phyloP scores from a whole-genome alignment of 2,329 filamentous ascomycete genomes.

The Rosellinia necatrix region DNA sequence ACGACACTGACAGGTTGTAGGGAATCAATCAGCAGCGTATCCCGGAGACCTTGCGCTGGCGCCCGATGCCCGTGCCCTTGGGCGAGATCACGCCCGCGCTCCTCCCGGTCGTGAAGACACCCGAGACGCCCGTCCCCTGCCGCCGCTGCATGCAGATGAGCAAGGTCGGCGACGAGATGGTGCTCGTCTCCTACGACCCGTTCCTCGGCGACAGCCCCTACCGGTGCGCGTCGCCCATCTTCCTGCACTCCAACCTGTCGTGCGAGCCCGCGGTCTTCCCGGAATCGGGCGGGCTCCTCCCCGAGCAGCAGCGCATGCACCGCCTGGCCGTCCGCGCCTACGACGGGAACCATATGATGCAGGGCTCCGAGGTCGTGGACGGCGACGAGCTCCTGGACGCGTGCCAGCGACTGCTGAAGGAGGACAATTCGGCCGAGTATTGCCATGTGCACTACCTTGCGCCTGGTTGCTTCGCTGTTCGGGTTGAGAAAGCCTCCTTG shows the following conservation, averaged over 20 bases:
- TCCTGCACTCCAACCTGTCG: conserved; percentile 12
- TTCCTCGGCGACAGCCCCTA: conserved; percentile 26
- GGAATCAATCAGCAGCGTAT: neutral
- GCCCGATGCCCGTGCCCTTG: conserved; percentile 15
- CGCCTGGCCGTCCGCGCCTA: conserved; percentile 18
- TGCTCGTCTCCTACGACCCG: conserved; percentile 25
- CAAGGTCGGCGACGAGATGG: conserved; percentile 20
- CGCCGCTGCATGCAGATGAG: conserved; percentile 21
- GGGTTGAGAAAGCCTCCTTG: conserved; percentile 16
- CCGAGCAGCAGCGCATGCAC: conserved; percentile 8
- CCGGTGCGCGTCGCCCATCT: conserved; percentile 22
- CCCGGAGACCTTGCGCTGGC: conserved; percentile 17
- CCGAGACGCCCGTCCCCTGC: conserved; percentile 16
- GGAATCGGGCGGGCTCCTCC: neutral
- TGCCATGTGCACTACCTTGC: conserved; percentile 20
- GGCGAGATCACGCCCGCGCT: neutral
- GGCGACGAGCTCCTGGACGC: conserved; percentile 16
- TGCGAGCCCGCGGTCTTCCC: conserved; percentile 9
- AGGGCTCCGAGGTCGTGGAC: conserved; percentile 9
- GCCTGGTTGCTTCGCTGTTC: conserved; percentile 24
- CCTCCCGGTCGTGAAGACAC: neutral
- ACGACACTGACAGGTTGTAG: neutral
- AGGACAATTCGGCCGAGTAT: conserved; percentile 12
- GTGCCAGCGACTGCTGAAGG: conserved; percentile 12
- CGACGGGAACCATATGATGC: conserved; percentile 23